These are phyloP conservation scores for Fusarium coffeatum DNA, from an alignment of 2,329 filamentous ascomycete species.

Conservation along the genomic window DNA sequence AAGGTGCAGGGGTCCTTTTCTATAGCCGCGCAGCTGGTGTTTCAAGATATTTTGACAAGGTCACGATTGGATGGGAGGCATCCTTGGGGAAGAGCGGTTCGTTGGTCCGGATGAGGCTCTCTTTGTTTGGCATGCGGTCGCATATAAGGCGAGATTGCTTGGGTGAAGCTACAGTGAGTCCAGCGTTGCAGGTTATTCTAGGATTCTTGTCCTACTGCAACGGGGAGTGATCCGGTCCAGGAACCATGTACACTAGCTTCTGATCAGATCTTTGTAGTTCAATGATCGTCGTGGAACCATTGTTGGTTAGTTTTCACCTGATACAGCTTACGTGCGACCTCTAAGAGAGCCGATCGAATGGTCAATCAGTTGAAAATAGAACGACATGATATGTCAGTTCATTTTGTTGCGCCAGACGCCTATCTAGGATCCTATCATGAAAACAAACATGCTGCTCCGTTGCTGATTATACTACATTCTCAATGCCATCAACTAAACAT, in stretches of 20 bases:
- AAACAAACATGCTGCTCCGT: constrained; percentile 48
- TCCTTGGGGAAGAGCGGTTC: constrained; percentile 24
- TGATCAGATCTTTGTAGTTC: constrained; percentile 11
- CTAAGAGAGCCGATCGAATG: constrained; percentile 8
- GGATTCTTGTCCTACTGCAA: constrained; percentile 20
- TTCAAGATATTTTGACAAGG: constrained; percentile 21
- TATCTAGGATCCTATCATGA: constrained; percentile 54
- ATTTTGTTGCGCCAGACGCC: constrained; percentile 58
- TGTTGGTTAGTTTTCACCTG: constrained; percentile 28
- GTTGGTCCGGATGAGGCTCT: constrained; percentile 33
- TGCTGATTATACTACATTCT: constrained; percentile 41
- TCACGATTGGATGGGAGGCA: constrained; percentile 38
- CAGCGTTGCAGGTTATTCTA: constrained; percentile 24
- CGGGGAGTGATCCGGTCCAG: constrained; percentile 16
- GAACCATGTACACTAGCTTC: constrained; percentile 6
- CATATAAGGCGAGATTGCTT: constrained; percentile 48
- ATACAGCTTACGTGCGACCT: constrained; percentile 20
- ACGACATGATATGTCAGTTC: constrained; percentile 48
- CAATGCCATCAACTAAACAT: constrained; percentile 16
- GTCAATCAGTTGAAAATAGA: constrained; percentile 32
- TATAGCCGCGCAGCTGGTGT: constrained; percentile 39
- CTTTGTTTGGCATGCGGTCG: constrained; percentile 42
- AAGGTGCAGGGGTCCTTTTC: constrained; percentile 25
- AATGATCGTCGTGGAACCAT: constrained; percentile 15
- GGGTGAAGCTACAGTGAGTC: constrained; percentile 20